Conservation (phyloP, 306 rosid species). For the Cicer chorassanicum region DNA sequence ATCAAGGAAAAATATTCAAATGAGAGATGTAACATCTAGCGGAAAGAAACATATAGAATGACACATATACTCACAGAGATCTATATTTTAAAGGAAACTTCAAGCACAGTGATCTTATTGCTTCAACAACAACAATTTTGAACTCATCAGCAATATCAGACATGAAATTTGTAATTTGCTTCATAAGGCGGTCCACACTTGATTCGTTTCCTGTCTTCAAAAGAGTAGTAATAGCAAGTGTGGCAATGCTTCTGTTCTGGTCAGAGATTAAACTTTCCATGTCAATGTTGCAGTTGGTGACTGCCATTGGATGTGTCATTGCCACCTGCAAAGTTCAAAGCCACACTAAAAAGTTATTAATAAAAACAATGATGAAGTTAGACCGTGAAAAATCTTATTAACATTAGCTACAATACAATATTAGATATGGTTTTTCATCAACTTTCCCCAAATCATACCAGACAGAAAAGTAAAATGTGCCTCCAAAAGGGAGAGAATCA, state of each 20-base stretch:
- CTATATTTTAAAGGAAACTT: slow-evolving; percentile 94
- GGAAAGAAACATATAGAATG: slow-evolving; percentile 23
- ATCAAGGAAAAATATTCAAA: slow-evolving; percentile 13
- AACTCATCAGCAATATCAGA: slow-evolving; percentile 98
- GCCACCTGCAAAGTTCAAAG: slow-evolving; percentile 79
- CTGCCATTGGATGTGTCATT: slow-evolving; percentile 99
- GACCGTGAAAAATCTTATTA: slow-evolving; percentile 27
- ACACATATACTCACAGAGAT: slow-evolving; percentile 76
- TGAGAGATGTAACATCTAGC: slow-evolving; percentile 14
- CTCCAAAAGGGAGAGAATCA: neutral
- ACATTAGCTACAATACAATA: slow-evolving; percentile 2
- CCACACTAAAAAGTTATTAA: slow-evolving; percentile 23
- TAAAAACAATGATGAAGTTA: slow-evolving; percentile 20
- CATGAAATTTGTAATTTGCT: slow-evolving; percentile 98
- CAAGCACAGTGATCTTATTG: slow-evolving; percentile 92
- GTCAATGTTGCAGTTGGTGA: slow-evolving; percentile 97
- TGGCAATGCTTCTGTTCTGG: slow-evolving; percentile 97
- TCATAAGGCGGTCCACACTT: slow-evolving; percentile 97
- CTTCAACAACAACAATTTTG: slow-evolving; percentile 97
- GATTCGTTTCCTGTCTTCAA: slow-evolving; percentile 98
- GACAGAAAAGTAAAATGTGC: slow-evolving; percentile 33
- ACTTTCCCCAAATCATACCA: slow-evolving; percentile 33
- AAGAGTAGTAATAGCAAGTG: slow-evolving; percentile 98
- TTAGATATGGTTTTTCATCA: slow-evolving; percentile 2
- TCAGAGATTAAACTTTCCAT: slow-evolving; percentile 98